Evolutionary conservation across 2,329 filamentous ascomycete genomes (phyloP), one percentile per base, ranked within the genome.

Genomic region (Periglandula ipomoeae): DNA sequence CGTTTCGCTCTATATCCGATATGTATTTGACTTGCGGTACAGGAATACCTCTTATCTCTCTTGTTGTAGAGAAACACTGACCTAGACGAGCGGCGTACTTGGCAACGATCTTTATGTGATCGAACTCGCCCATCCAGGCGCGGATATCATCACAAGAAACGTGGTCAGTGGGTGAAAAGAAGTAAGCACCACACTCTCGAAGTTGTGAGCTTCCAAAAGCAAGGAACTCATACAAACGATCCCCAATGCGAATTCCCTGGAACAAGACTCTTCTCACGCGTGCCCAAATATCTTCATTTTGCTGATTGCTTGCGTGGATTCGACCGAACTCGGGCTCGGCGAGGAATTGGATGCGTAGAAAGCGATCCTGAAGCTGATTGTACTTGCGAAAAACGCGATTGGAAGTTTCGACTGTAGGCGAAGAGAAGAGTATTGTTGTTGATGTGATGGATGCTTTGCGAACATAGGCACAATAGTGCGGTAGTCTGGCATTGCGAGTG

Each of bases 161-260:
- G 48, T 79, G 71, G 0, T 78, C 70, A 0, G 80, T 81, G 0
- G 86, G 78, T 4, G 87, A 85, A 63, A 97, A 97, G 66, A 98
- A 96, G 61, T 93, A 97, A 0, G 88, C 90, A 0, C 90, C 87
- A 56, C 91, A 83, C 60, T 97, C 90, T 46, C 91, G 81, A 51
- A 98, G 87, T 58, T 98, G 93, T 0, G 93, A 96, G 64, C 93
- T 97, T 0, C 93, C 91, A 67, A 90, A 96, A 0, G 91, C 93
- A 23, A 98, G 78, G 55, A 97, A 97, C 56, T 91, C 79, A 64
- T 89, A 98, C 50, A 81, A 79, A 7, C 88, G 82, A 53, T 84
- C 86, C 4, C 88, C 93, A 44, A 98, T 82, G 1, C 73, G 73
- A 55, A 98, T 91, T 0, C 93, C 93, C 48, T 93, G 79, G 40